Percentiles rank a stretch among this genome's conserved stretches.
Evolutionary conservation across 2,329 filamentous ascomycete genomes (phyloP).

Genomic region (Apiospora pterosperma): DNA sequence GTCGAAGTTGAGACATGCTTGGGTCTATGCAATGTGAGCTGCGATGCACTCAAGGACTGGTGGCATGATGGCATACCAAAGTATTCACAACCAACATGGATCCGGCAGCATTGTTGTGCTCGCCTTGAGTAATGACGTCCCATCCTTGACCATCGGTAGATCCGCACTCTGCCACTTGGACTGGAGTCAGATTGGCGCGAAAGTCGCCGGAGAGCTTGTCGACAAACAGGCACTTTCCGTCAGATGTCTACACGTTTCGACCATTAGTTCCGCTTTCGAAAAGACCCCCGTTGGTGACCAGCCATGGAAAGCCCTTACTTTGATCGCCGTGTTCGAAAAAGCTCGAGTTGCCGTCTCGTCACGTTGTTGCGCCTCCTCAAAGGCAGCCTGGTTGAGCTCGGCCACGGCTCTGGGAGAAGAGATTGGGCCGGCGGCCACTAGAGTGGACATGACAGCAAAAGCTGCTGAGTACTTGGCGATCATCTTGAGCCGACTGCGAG

Average conservation of each 20-base stretch:
- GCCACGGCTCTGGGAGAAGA: conserved; percentile 26
- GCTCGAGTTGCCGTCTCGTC: conserved; percentile 39
- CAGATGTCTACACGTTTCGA: conserved; percentile 28
- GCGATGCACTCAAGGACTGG: not conserved
- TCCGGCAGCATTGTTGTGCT: conserved; percentile 45
- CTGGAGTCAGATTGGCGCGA: conserved; percentile 39
- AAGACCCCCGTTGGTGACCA: not conserved
- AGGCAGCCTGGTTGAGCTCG: conserved; percentile 34
- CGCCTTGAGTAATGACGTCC: conserved; percentile 43
- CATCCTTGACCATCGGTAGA: conserved; percentile 37
- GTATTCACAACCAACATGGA: conserved; percentile 53
- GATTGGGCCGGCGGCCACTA: conserved; percentile 16
- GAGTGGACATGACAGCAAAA: conserved; percentile 4
- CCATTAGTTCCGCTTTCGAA: conserved; percentile 4
- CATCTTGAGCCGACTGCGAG: conserved; percentile 4
- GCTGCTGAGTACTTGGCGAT: conserved; percentile 8
- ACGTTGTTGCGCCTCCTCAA: conserved; percentile 38
- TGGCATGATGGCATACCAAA: conserved; percentile 29
- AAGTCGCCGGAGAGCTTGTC: conserved; percentile 42
- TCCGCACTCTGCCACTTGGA: conserved; percentile 38
- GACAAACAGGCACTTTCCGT: conserved; percentile 38
- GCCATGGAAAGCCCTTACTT: conserved; percentile 17
- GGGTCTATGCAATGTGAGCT: conserved; percentile 33
- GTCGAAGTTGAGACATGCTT: conserved; percentile 59
- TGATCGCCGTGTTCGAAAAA: conserved; percentile 35